Conservation (phyloP, 768 basidiomycete species). For the Naganishia friedmannii region DNA sequence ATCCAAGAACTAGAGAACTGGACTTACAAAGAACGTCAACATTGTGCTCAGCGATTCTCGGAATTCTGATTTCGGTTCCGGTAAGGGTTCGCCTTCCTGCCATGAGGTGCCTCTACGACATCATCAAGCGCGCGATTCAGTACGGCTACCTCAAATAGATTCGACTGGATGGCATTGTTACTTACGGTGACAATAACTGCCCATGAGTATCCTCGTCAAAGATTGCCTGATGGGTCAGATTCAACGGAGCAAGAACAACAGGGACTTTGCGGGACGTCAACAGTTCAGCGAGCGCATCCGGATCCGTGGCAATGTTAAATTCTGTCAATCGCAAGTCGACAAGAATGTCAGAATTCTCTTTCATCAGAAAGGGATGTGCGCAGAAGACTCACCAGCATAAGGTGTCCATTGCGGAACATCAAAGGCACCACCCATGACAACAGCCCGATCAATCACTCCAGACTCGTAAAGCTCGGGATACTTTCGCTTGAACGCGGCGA, state of each 20-base stretch:
- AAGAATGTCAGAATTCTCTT: too few relatives aligned
- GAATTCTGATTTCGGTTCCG: slow-evolving; percentile 14
- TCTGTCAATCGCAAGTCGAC: not conserved
- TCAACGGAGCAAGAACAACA: slow-evolving; percentile 27
- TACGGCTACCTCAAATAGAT: not conserved
- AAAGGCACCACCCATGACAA: slow-evolving; percentile 31
- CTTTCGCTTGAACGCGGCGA: slow-evolving; percentile 22
- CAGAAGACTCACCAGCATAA: slow-evolving; percentile 20
- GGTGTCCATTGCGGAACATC: slow-evolving; percentile 31
- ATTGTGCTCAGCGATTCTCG: slow-evolving; percentile 27
- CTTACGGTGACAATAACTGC: slow-evolving; percentile 30
- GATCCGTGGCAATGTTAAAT: slow-evolving; percentile 31
- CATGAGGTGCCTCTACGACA: not conserved
- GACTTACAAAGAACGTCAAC: slow-evolving; percentile 31
- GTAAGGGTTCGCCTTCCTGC: slow-evolving; percentile 18
- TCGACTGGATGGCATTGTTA: not conserved
- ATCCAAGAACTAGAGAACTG: not conserved
- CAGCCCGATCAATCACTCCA: slow-evolving; percentile 17
- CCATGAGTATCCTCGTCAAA: slow-evolving; percentile 22
- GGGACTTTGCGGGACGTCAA: slow-evolving; percentile 22
- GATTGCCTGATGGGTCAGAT: slow-evolving; percentile 31
- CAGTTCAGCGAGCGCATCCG: slow-evolving; percentile 28
- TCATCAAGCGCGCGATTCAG: not conserved
- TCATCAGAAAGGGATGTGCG: too few relatives aligned
- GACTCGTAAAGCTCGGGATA: slow-evolving; percentile 20